Evolutionary conservation across 73 alveolate genomes (phyloP).

Genomic region (Uronychia setigera): DNA sequence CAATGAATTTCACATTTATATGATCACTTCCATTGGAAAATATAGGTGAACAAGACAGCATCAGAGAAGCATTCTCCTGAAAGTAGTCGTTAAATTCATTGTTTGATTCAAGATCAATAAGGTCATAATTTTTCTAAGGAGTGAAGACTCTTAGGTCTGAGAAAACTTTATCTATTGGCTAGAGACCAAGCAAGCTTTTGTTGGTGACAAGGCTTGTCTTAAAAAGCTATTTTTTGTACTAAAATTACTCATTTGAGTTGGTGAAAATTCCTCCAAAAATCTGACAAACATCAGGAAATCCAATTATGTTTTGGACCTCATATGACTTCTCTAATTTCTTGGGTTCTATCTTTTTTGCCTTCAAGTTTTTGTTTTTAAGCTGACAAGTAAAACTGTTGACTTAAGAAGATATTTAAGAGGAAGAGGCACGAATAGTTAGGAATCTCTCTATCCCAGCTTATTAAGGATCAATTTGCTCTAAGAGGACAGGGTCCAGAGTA

Average conservation of each 20-base stretch:
- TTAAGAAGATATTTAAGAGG: neutral
- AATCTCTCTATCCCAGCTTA: neutral
- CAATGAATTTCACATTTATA: too few species aligned
- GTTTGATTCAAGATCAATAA: too few species aligned
- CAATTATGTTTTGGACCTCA: neutral
- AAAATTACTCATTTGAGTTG: neutral
- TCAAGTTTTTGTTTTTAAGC: neutral
- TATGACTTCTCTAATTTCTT: neutral
- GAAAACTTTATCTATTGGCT: too few species aligned
- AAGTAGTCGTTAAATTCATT: too few species aligned
- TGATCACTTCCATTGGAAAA: too few species aligned
- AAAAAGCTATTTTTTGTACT: too few species aligned
- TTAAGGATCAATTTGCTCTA: neutral
- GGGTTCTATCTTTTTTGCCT: neutral
- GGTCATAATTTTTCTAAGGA: too few species aligned
- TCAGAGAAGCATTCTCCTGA: too few species aligned
- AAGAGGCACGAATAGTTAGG: neutral
- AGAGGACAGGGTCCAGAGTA: neutral
- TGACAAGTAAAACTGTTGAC: neutral
- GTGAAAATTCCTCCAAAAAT: neutral
- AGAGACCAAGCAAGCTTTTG: too few species aligned
- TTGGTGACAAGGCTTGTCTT: too few species aligned
- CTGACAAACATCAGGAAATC: neutral
- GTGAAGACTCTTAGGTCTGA: too few species aligned
- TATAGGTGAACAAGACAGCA: too few species aligned